Evolutionary conservation across 2,329 filamentous ascomycete genomes (phyloP), one percentile per base, ranked within the genome.

Genomic region (Trichophyton mentagrophytes): DNA sequence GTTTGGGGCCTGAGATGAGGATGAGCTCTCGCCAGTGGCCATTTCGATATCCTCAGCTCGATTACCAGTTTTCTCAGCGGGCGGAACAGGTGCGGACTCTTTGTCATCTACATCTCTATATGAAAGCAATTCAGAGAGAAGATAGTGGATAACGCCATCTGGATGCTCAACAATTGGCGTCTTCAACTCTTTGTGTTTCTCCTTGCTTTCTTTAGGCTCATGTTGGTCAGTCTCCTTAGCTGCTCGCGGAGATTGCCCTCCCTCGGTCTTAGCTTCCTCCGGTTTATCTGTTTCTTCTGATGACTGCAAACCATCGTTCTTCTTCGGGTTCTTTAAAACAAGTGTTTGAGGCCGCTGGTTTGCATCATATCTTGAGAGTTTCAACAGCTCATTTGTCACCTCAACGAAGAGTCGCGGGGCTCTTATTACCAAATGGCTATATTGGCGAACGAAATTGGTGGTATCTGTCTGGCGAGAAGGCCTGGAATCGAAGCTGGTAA

Each of bases 101-200:
- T 88, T 91, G 69, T 97, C 92, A 42, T 95, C 89, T 3, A 96
- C 90, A 70, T 96, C 91, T 68, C 88, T 87, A 74, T 95, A 97
- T 58, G 89, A 91, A 61, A 96, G 80, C 53, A 99, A 78, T 72
- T 99, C 93, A 62, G 89, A 95, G 3, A 99, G 84, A 22, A 99
- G 79, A 73, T 96, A 99, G 69, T 97, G 90, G 61, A 99, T 86
- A 2, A 99, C 90, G 3, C 93, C 93, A 72, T 97, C 93, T 0
- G 92, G 90, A 64, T 93, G 90, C 72, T 96, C 91, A 4, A 96
- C 85, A 11, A 91, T 80, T 0, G 93, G 92, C 7, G 88, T 79
- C 74, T 95, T 96, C 46, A 84, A 74, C 63, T 96, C 90, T 0
- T 76, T 67, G 2, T 78, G 73, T 72, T 92, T 95, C 2, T 62